Evolutionary conservation across 2,329 filamentous ascomycete species (phyloP), one percentile per base, ranked within the genome.

Genomic region (Raffaelea arxii): DNA sequence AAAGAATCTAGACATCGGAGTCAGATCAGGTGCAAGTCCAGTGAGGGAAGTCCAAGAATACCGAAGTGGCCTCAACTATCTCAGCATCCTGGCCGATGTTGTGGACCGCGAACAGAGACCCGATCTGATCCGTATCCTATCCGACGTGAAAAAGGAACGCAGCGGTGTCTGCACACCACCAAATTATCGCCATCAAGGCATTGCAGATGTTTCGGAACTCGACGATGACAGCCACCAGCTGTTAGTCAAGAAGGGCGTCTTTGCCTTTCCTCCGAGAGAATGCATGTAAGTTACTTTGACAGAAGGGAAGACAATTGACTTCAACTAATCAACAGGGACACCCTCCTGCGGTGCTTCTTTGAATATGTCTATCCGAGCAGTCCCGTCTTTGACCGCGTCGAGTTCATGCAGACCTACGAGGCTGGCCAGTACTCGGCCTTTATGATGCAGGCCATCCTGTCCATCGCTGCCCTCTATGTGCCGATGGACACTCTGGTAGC

Each of bases 281-380:
- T n/a, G 32, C 32, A 36, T n/a, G 7, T 36, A 30, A n/a, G n/a
- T n/a, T n/a, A n/a, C n/a, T n/a, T 30, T 9, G 27, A 30, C 27
- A 30, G 27, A 30, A 9, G 9, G 9, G 27, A 9, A 30, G 9
- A 30, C n/a, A n/a, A n/a, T n/a, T n/a, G n/a, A n/a, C n/a, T n/a
- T n/a, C n/a, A n/a, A n/a, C 27, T 30, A 9, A 16, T 30, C 9
- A 9, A 3, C 23, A 46, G 44, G 3, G 45, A 47, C n/a, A 10
- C 24, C 12, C 23, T 47, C n/a, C 25, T 47, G 18, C 25, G 39
- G n/a, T 18, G n/a, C 19, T 47, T 40, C 36, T 47, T 47, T 44
- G 36, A 40, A 5, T 25, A 19, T n/a, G 35, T 40, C 12, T 47
- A 44, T 25, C 41, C 46, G 7, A 25, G 16, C 7, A 21, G 24